Conservation (phyloP, 257 asterid species). For the Solanum medicagineum region DNA sequence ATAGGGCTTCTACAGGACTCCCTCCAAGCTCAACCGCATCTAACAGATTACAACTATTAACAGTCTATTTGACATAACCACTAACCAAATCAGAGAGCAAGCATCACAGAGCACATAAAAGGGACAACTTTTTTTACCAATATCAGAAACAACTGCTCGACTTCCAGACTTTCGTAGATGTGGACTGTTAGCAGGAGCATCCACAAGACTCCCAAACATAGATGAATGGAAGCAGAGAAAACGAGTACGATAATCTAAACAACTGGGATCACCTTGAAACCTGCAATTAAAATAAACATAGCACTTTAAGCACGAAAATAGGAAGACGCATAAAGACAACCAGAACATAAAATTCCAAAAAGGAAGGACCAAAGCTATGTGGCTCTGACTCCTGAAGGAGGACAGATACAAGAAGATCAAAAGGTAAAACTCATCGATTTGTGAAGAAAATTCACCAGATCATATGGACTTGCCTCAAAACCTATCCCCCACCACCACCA, state of each 20-base stretch:
- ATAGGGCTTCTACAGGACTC: constrained; percentile 43
- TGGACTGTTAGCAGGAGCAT: constrained; percentile 63
- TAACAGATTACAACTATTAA: constrained; percentile 7
- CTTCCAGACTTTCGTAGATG: constrained; percentile 94
- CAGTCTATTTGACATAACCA: background rate
- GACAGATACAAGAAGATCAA: background rate
- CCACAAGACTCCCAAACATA: constrained; percentile 77
- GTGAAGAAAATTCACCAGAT: background rate
- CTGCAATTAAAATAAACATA: constrained; percentile 13
- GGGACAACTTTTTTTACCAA: constrained; percentile 36
- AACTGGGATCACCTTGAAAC: background rate
- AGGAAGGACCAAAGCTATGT: background rate
- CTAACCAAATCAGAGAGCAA: background rate
- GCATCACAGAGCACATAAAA: background rate
- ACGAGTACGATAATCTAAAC: constrained; percentile 8
- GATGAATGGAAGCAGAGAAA: constrained; percentile 42
- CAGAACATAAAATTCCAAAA: background rate
- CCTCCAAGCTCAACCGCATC: constrained; percentile 43
- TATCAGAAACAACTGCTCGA: constrained; percentile 70
- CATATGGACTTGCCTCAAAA: background rate
- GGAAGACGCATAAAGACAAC: background rate
- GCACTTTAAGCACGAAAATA: background rate
- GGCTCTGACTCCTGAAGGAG: background rate
- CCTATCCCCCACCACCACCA: background rate
- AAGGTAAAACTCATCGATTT: background rate